phyloP scores from a whole-genome alignment of 805 yeast species.

The Vanderwaltozyma yarrowii region DNA sequence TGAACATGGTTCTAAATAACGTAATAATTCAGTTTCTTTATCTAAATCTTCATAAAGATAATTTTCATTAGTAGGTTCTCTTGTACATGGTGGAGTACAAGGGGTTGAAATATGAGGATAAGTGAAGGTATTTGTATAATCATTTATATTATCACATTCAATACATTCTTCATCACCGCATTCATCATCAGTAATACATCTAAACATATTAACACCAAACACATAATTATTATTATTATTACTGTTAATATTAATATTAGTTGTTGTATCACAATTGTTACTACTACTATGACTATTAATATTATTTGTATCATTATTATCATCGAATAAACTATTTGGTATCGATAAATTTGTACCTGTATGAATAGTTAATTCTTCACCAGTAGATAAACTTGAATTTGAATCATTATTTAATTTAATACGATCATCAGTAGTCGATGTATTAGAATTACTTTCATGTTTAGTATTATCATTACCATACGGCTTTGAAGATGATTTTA shows the following conservation, averaged over 20 bases:
- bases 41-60: background rate
- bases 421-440: no score
- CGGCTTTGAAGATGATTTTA: no score
- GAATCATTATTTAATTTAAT: background rate
- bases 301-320: background rate
- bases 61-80: no score
- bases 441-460: no score
- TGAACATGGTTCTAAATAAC: conserved; percentile 32
- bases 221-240: background rate
- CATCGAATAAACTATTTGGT: background rate
- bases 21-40: conserved; percentile 17
- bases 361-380: background rate
- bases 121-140: no score
- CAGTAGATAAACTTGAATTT: background rate
- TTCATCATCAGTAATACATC: conserved; percentile 1
- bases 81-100: background rate
- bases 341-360: background rate
- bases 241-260: background rate
- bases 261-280: background rate
- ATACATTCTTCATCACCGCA: no score
- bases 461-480: no score
- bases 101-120: background rate
- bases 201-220: background rate
- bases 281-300: background rate
- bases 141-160: no score